Conservation (phyloP, 2,329 filamentous ascomycete genomes). For the Penicillium sp. region DNA sequence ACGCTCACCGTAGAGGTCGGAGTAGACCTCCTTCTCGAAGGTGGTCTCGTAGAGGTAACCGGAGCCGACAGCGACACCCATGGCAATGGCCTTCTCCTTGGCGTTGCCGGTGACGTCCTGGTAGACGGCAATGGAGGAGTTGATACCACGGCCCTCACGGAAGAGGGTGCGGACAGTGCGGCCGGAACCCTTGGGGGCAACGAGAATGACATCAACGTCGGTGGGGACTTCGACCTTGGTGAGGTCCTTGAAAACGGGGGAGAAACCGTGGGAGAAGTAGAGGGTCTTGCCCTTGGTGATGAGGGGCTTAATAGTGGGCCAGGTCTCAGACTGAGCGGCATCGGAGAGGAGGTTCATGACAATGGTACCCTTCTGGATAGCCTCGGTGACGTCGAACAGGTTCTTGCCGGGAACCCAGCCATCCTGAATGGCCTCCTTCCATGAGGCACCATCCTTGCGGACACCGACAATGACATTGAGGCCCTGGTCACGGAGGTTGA, state of each 20-base stretch:
- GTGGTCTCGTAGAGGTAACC: constrained; percentile 99
- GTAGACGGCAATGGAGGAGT: constrained; percentile 97
- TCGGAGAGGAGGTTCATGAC: constrained; percentile 99
- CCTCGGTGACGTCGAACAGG: constrained; percentile 97
- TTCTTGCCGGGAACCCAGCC: constrained; percentile 99
- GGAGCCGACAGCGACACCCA: constrained; percentile 95
- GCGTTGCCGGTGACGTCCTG: constrained; percentile 98
- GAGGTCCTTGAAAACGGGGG: constrained; percentile 98
- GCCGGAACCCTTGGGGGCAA: constrained; percentile 98
- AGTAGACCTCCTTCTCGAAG: constrained; percentile 99
- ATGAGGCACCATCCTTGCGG: constrained; percentile 96
- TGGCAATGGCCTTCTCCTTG: constrained; percentile 95
- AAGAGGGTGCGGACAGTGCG: constrained; percentile 98
- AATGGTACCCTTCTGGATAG: constrained; percentile 90
- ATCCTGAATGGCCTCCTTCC: constrained; percentile 96
- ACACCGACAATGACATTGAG: constrained; percentile 99
- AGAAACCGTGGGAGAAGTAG: constrained; percentile 99
- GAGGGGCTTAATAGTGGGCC: constrained; percentile 97
- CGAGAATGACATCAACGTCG: constrained; percentile 98
- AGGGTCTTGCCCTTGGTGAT: constrained; percentile 99
- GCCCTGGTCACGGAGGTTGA: constrained; percentile 99
- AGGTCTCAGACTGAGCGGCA: constrained; percentile 97
- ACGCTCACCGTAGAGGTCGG: constrained; percentile 98
- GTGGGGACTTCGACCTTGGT: constrained; percentile 97
- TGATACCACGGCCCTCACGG: constrained; percentile 99